Evolutionary conservation across 1,284 basidiomycete species (phyloP).

Genomic region (Cystodermella granulosa): DNA sequence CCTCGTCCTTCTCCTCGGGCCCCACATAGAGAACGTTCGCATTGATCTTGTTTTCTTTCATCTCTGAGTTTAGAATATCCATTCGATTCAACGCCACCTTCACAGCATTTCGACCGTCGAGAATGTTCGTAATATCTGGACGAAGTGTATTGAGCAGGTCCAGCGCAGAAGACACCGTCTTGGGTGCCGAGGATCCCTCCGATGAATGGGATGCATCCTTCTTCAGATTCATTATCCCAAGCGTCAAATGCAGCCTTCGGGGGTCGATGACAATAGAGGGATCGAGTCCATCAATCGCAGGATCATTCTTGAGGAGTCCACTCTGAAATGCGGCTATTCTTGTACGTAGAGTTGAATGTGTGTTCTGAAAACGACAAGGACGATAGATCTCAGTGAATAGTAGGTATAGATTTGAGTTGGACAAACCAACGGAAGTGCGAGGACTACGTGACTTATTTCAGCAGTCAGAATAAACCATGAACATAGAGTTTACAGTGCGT

Average conservation of each 20-base stretch:
- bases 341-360: conserved; percentile 43
- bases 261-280: conserved; percentile 55
- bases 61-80: conserved; percentile 48
- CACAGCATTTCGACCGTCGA: conserved; percentile 22
- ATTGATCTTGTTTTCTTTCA: neutral
- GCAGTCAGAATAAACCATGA: neutral
- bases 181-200: conserved; percentile 6
- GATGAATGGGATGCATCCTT: neutral
- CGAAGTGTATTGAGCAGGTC: conserved; percentile 46
- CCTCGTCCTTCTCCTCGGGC: conserved; percentile 8
- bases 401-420: neutral
- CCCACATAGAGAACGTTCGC: neutral
- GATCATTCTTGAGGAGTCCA: conserved; percentile 33
- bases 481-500: conserved; percentile 26
- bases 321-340: conserved; percentile 45
- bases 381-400: neutral
- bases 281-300: conserved; percentile 54
- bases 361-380: conserved; percentile 41
- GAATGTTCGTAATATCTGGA: conserved; percentile 40
- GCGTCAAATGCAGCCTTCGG: conserved; percentile 60
- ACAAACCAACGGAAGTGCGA: conserved; percentile 45
- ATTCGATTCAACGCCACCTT: conserved; percentile 48
- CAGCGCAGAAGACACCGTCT: conserved; percentile 46
- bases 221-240: conserved; percentile 62
- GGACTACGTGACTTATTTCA: conserved; percentile 28